Base-by-base conservation (phyloP, 345 rosid genomes). In the Populus nigra region DNA sequence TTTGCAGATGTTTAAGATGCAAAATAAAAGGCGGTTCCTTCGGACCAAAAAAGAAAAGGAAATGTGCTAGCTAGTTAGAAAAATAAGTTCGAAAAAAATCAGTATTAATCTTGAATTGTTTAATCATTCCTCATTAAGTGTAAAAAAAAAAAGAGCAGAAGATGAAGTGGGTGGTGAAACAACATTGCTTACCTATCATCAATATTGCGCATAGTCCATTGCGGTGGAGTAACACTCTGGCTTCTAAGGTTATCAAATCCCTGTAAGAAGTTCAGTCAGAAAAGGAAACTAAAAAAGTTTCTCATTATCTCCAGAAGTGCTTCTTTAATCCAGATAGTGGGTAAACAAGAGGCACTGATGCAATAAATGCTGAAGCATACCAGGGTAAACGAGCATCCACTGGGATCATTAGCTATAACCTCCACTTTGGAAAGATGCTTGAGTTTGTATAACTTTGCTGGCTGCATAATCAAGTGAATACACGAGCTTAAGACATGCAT, bases 161-260 rank as follows among this genome's bases (percentile, higher is more conserved):
- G 8, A 81, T 41, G 73, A 76, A 68, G 45, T 20, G 15, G 38
- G 45, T 43, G 11, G 15, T 43, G 47, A 11, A 43, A 47, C 22
- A 29, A 72, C 29, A 50, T 16, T 27, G 29, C 43, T 45, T 81
- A 96, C 99, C 99, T 91, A 84, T 96, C 99, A 85, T 96, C 97
- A 76, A 88, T 84, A 69, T 92, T 96, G 77, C 98, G 98, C 99
- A 96, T 94, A 68, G 97, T 96, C 99, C 99, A 96, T 73, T 96
- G 99, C 39, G 98, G 93, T 41, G 97, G 98, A 83, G 97, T 88
- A 80, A 96, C 99, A 84, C 91, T 91, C 87, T 96, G 97, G 88
- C 90, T 94, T 88, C 97, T 90, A 57, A 96, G 98, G 87, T 96
- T 96, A 84, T 96, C 99, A 89, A 96, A 96, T 38, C 99, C 99